These are phyloP conservation scores for Leptoxyphium fumago DNA, from an alignment of 2,329 filamentous ascomycete genomes.

Conservation along the genomic window DNA sequence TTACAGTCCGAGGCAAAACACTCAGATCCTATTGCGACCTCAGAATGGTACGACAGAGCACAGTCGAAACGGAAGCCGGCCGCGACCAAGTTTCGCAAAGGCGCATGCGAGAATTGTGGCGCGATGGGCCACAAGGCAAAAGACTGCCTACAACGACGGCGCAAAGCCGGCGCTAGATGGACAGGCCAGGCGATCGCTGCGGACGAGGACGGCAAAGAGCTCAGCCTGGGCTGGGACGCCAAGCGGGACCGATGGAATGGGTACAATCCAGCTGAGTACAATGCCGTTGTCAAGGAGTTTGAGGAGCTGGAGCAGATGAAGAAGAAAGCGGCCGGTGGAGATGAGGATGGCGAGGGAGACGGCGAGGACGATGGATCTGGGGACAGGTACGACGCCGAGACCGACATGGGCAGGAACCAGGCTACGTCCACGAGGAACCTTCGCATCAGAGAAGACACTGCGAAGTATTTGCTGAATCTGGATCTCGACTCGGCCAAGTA, in stretches of 20 bases:
- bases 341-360: slow-evolving; percentile 34
- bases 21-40: slow-evolving; percentile 41
- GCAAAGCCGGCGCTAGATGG: slow-evolving; percentile 81
- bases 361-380: slow-evolving; percentile 32
- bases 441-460: slow-evolving; percentile 86
- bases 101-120: slow-evolving; percentile 96
- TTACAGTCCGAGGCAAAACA: slow-evolving; percentile 51
- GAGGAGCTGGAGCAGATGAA: slow-evolving; percentile 70
- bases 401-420: slow-evolving; percentile 90
- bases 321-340: slow-evolving; percentile 26
- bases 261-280: slow-evolving; percentile 82
- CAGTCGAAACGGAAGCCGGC: slow-evolving; percentile 55
- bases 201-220: slow-evolving; percentile 73
- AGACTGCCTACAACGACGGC: slow-evolving; percentile 77
- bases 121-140: slow-evolving; percentile 93
- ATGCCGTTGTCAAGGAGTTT: slow-evolving; percentile 75
- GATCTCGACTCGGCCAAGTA: slow-evolving; percentile 95
- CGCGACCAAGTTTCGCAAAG: slow-evolving; percentile 93
- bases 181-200: slow-evolving; percentile 88
- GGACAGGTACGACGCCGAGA: slow-evolving; percentile 74
- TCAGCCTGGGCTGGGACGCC: slow-evolving; percentile 86
- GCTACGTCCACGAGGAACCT: slow-evolving; percentile 82
- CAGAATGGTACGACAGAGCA: slow-evolving; percentile 87
- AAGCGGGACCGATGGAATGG: slow-evolving; percentile 97
- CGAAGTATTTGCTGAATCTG: slow-evolving; percentile 88